These are phyloP conservation scores for Rosa lucieae DNA, from an alignment of 306 rosid species.

Conservation along the genomic window DNA sequence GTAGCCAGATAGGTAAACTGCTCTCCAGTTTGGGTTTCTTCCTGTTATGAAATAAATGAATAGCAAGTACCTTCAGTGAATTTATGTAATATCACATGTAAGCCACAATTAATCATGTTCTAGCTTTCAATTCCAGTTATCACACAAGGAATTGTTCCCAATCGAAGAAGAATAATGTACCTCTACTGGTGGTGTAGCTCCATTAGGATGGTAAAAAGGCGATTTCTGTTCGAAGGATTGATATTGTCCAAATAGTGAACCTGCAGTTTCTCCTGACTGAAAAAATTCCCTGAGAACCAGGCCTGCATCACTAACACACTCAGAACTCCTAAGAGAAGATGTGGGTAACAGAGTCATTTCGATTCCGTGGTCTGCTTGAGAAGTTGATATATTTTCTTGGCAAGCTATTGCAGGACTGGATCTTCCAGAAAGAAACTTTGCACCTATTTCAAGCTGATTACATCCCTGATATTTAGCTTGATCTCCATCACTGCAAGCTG, in stretches of 20 bases:
- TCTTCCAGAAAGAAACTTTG: constrained; percentile 41
- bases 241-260: constrained; percentile 50
- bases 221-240: constrained; percentile 63
- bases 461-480: constrained; percentile 33
- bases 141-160: not conserved
- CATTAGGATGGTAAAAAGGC: constrained; percentile 47
- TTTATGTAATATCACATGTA: not conserved
- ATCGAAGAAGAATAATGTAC: constrained; percentile 30
- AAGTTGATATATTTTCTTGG: constrained; percentile 44
- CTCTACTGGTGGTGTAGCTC: constrained; percentile 49
- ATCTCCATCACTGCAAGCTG: constrained; percentile 50
- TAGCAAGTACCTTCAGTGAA: constrained; percentile 25
- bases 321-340: constrained; percentile 52
- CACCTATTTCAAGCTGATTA: constrained; percentile 38
- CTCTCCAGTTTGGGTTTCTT: constrained; percentile 60
- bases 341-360: constrained; percentile 77
- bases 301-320: constrained; percentile 54
- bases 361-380: constrained; percentile 56
- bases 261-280: constrained; percentile 60
- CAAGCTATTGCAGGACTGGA: constrained; percentile 33
- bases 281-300: constrained; percentile 81
- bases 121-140: not conserved
- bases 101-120: constrained; percentile 1
- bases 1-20: constrained; percentile 50
- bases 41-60: constrained; percentile 46